Evolutionary conservation across 306 rosid genomes (phyloP), one percentile per base, ranked within the genome.

Genomic region (Lathyrus sativus): DNA sequence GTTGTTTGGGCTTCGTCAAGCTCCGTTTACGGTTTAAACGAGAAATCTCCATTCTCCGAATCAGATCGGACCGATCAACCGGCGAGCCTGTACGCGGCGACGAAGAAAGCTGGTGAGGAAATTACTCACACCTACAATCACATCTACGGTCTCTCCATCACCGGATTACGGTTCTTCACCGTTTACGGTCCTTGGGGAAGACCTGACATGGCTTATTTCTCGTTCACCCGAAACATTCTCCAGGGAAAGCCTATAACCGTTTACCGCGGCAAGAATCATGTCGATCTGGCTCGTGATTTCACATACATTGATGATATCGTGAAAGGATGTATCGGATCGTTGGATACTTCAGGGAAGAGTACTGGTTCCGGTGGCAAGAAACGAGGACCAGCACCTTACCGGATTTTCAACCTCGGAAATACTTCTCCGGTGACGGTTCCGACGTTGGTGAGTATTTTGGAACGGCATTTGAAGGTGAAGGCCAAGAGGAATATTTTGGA

Each of bases 111-210:
- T 39, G 96, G 96, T 2, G 96, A 90, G 65, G 96, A 87, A 71
- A 90, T 90, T 44, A 90, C 95, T 1, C 96, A 90, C 79, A 82
- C 91, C 0, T 90, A 90, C 14, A 90, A 90, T 63, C 91, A 90
- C 59, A 90, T 89, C 9, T 89, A 92, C 70, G 98, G 96, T 1
- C 24, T 92, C 2, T 92, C 98, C 13, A 71, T 92, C 1, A 92
- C 98, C 7, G 96, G 96, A 4, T 76, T 92, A 46, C 58, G 98
- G 17, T 92, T 92, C 54, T 92, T 92, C 70, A 92, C 98, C 0
- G 98, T 92, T 0, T 92, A 92, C 43, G 96, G 98, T 4, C 96
- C 98, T 0, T 92, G 96, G 96, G 98, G 98, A 0, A 45, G 98
- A 76, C 98, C 96, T 33, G 98, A 92, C 63, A 92, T 89, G 98